These are phyloP conservation scores for Sarocladiaceae sp. DNA, from an alignment of 2,329 filamentous ascomycete genomes.

Conservation along the genomic window DNA sequence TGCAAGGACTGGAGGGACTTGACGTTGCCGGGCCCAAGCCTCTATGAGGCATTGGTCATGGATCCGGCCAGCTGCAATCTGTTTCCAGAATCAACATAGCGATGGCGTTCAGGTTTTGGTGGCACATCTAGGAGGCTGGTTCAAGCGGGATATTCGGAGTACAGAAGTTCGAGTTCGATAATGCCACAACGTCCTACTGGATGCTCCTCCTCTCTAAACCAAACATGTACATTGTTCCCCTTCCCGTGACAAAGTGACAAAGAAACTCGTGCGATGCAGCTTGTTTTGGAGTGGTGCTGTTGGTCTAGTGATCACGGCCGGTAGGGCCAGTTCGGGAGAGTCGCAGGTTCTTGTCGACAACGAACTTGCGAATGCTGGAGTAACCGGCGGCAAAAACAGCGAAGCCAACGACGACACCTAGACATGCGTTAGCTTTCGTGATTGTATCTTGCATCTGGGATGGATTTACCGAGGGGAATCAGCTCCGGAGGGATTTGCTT, in stretches of 20 bases:
- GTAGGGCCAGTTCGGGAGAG: slow-evolving; percentile 62
- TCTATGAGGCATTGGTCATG: slow-evolving; percentile 40
- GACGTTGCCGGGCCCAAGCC: slow-evolving; percentile 90
- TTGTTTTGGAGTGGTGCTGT: slow-evolving; percentile 17
- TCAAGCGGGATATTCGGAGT: slow-evolving; percentile 5
- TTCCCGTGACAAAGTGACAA: slow-evolving; percentile 15
- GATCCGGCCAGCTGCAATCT: slow-evolving; percentile 15
- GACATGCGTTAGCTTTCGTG: slow-evolving; percentile 8
- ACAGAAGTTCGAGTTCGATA: slow-evolving; percentile 8
- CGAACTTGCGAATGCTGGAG: slow-evolving; percentile 75
- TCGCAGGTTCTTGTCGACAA: slow-evolving; percentile 87
- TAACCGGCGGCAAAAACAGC: slow-evolving; percentile 76
- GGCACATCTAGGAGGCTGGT: not conserved
- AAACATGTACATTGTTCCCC: slow-evolving; percentile 14
- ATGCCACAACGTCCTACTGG: slow-evolving; percentile 5
- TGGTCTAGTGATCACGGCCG: slow-evolving; percentile 30
- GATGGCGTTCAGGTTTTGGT: slow-evolving; percentile 33
- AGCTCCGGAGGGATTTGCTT: slow-evolving; percentile 90
- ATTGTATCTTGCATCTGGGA: not conserved
- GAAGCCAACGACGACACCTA: slow-evolving; percentile 82
- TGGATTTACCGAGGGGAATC: slow-evolving; percentile 73
- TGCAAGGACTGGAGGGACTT: slow-evolving; percentile 89
- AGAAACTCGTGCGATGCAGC: slow-evolving; percentile 10
- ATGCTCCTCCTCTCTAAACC: slow-evolving; percentile 10
- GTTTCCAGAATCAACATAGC: slow-evolving; percentile 32